Conservation (phyloP, 2,329 filamentous ascomycete species). For the Tricladium varicosporioides region DNA sequence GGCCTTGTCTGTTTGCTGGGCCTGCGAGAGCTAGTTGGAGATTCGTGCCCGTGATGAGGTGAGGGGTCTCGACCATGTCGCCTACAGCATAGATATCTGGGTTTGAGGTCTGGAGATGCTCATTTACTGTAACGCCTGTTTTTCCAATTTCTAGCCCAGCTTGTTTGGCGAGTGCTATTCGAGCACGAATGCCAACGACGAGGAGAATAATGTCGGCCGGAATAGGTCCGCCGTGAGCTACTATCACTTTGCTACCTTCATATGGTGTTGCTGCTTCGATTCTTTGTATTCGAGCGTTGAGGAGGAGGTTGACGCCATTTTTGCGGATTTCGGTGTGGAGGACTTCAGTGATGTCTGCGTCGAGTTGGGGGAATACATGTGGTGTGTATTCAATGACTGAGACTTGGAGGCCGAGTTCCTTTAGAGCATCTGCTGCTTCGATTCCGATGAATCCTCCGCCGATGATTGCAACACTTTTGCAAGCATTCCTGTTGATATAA, state of each 20-base stretch:
- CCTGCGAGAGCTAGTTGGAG: constrained; percentile 27
- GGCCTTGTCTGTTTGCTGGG: constrained; percentile 30
- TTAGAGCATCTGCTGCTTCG: constrained; percentile 29
- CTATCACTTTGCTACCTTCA: not conserved
- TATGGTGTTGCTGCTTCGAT: not conserved
- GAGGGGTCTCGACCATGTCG: constrained; percentile 29
- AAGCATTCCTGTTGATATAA: constrained; percentile 15
- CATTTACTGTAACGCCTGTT: constrained; percentile 21
- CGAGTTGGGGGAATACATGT: constrained; percentile 21
- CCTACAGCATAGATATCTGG: constrained; percentile 31
- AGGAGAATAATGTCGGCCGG: constrained; percentile 13
- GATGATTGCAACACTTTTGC: constrained; percentile 23
- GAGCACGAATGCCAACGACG: constrained; percentile 17
- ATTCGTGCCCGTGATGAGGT: constrained; percentile 17
- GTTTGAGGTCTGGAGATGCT: constrained; percentile 29
- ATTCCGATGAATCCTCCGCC: constrained; percentile 32
- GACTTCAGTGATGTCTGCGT: constrained; percentile 25
- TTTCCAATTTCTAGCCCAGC: constrained; percentile 20
- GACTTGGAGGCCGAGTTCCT: constrained; percentile 22
- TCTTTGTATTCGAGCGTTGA: not conserved
- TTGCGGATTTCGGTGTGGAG: constrained; percentile 23
- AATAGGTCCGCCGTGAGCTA: not conserved
- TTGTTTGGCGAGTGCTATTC: constrained; percentile 1
- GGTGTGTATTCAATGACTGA: constrained; percentile 22
- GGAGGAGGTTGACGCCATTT: constrained; percentile 17